These are phyloP conservation scores for Alopecurus myosuroides DNA, from an alignment of 176 grass and related monocot genomes.

Conservation along the genomic window DNA sequence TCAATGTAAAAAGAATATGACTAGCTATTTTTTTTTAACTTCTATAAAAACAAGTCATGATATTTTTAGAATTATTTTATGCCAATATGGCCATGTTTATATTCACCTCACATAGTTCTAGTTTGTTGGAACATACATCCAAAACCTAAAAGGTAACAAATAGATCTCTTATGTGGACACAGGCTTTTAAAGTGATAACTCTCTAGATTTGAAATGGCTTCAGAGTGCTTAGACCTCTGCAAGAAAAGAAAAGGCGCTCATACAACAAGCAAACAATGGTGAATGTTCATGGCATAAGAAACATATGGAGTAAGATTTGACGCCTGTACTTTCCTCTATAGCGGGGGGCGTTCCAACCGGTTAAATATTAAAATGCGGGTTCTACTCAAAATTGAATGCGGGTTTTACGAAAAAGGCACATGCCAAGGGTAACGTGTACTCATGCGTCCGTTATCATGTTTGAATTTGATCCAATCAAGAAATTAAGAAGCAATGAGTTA, in stretches of 20 bases:
- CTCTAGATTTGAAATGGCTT: too few species aligned
- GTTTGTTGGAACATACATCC: background rate
- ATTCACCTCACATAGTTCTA: background rate
- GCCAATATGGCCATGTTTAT: background rate
- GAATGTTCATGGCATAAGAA: background rate
- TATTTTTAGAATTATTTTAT: background rate
- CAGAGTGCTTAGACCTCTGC: background rate
- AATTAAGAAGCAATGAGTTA: background rate
- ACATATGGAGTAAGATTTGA: background rate
- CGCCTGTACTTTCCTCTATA: background rate
- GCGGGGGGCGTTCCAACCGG: background rate
- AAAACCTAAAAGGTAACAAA: background rate
- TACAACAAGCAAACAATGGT: too few species aligned
- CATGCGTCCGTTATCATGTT: background rate
- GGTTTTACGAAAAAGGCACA: background rate
- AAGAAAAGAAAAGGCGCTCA: too few species aligned
- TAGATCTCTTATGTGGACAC: background rate
- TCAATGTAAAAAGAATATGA: too few species aligned
- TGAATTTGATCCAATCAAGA: background rate
- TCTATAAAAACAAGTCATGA: too few species aligned
- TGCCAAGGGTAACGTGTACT: background rate
- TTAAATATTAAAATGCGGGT: background rate
- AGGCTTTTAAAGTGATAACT: background rate
- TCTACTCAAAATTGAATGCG: background rate
- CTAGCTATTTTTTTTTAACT: too few species aligned